A percentile compares a stretch with the other conserved stretches of the same genome.
Evolutionary conservation across 2,329 filamentous ascomycete species (phyloP).

Genomic region (Ramichloridium luteum): DNA sequence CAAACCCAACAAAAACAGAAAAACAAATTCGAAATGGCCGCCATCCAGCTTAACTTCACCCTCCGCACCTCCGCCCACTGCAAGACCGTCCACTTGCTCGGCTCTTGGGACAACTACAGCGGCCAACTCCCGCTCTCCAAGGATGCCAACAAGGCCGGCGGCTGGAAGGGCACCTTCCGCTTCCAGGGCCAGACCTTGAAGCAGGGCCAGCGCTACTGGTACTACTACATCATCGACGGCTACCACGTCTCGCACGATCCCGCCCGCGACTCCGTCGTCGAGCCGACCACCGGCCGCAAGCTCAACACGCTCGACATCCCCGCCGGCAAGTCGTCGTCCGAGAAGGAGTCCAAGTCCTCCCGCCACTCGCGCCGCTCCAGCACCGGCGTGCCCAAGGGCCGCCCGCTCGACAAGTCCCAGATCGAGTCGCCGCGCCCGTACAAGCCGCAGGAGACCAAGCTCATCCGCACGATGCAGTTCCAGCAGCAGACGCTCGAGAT

Average conservation of each 20-base stretch:
- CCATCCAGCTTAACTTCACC: conserved; percentile 88
- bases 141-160: conserved; percentile 69
- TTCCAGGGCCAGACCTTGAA: conserved; percentile 81
- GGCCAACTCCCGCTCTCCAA: conserved; percentile 90
- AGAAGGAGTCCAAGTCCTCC: conserved; percentile 31
- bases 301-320: conserved; percentile 96
- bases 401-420: conserved; percentile 74
- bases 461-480: conserved; percentile 76
- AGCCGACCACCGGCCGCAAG: conserved; percentile 93
- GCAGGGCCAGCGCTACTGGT: conserved; percentile 93
- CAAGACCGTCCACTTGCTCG: conserved; percentile 94
- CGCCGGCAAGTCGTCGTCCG: conserved; percentile 34
- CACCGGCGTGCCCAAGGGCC: conserved; percentile 71
- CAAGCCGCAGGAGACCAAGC: conserved; percentile 73
- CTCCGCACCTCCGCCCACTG: conserved; percentile 91
- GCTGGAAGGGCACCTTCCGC: conserved; percentile 93
- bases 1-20: conserved; percentile 11
- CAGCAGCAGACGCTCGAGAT: conserved; percentile 64
- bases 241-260: conserved; percentile 98
- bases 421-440: conserved; percentile 86
- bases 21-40: conserved; percentile 49
- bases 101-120: conserved; percentile 95
- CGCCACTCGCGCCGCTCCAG: conserved; percentile 29
- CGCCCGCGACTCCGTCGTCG: conserved; percentile 72
- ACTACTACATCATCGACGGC: conserved; percentile 99